Percentiles rank a stretch among this genome's conserved stretches.
phyloP scores from a whole-genome alignment of 2,329 filamentous ascomycete species.

The Cercospora citrullina region DNA sequence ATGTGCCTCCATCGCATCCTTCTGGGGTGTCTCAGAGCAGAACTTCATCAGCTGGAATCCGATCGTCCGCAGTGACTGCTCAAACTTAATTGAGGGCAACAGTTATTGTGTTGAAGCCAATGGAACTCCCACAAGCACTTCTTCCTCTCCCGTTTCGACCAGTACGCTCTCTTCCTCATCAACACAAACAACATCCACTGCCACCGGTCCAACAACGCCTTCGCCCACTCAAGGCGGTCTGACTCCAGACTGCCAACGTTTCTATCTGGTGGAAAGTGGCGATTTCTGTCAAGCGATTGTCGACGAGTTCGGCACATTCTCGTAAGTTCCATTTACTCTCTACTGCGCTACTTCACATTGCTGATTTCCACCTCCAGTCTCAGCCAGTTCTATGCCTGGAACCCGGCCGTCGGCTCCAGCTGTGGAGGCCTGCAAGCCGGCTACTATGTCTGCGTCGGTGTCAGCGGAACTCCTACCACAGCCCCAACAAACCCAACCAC shows the following conservation, averaged over 20 bases:
- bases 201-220: not conserved
- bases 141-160: not conserved
- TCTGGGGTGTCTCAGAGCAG: not conserved
- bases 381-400: slow-evolving; percentile 12
- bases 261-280: slow-evolving; percentile 12
- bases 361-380: not conserved
- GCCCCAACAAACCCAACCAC: not conserved
- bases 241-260: slow-evolving; percentile 8
- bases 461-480: not conserved
- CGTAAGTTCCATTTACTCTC: not conserved
- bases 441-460: slow-evolving; percentile 16
- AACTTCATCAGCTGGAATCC: not conserved
- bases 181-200: not conserved
- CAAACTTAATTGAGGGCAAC: not conserved
- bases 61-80: not conserved
- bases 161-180: not conserved
- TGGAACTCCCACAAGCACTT: not conserved
- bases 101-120: not conserved
- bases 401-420: slow-evolving; percentile 6
- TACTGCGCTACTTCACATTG: not conserved
- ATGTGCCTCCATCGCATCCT: not conserved
- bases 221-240: slow-evolving; percentile 6
- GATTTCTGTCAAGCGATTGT: slow-evolving; percentile 15
- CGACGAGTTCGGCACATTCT: slow-evolving; percentile 9
- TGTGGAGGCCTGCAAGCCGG: slow-evolving; percentile 1